These are phyloP conservation scores for Solioccasus polychromus DNA, from an alignment of 768 basidiomycete genomes.

Conservation along the genomic window DNA sequence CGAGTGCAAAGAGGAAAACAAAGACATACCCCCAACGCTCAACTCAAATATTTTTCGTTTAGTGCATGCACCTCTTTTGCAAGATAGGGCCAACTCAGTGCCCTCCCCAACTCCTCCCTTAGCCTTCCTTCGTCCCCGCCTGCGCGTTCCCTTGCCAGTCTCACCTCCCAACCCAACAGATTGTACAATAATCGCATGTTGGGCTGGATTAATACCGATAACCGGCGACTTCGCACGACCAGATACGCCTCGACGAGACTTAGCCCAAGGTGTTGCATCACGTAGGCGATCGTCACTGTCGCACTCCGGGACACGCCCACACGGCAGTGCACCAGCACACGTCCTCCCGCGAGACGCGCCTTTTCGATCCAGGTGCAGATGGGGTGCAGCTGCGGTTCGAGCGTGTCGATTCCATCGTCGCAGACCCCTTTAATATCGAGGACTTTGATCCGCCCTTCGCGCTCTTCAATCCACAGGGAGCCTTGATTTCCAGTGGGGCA, in stretches of 20 bases:
- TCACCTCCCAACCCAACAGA: conserved; percentile 91
- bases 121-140: conserved; percentile 48
- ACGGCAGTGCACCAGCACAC: conserved; percentile 94
- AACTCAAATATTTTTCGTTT: conserved; percentile 78
- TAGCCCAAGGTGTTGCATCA: conserved; percentile 87
- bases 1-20: neutral
- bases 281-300: conserved; percentile 94
- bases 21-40: conserved; percentile 10
- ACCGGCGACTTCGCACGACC: conserved; percentile 82
- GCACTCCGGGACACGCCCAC: conserved; percentile 98
- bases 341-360: conserved; percentile 78
- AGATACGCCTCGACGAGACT: conserved; percentile 93
- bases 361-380: conserved; percentile 94
- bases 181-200: conserved; percentile 96
- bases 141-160: conserved; percentile 76
- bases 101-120: conserved; percentile 58
- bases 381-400: conserved; percentile 83
- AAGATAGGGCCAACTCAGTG: conserved; percentile 81
- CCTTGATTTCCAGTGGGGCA: conserved; percentile 56
- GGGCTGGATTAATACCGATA: conserved; percentile 91
- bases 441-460: conserved; percentile 86
- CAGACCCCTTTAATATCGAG: conserved; percentile 90
- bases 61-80: conserved; percentile 81
- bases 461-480: conserved; percentile 84
- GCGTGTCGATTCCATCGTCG: conserved; percentile 95